Percentiles rank a stretch among this genome's conserved stretches.
Evolutionary conservation across 352 stramenopile genomes (phyloP).

Genomic region (Globisporangium nagaii): DNA sequence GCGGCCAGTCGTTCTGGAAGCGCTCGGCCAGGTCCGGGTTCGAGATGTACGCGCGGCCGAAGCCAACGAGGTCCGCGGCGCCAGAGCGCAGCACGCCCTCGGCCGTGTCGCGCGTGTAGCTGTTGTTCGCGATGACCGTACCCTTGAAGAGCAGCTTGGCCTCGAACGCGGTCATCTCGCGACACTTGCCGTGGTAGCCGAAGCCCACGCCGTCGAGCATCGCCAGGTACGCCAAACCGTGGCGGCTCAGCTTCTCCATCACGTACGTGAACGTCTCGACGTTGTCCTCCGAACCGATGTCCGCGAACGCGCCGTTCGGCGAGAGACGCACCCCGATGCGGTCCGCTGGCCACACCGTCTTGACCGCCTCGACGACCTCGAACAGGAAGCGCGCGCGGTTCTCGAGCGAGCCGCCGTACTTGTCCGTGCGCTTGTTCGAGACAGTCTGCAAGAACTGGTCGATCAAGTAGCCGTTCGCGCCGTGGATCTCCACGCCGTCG

Average conservation of each 20-base stretch:
- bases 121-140: constrained; percentile 21
- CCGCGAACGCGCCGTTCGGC: constrained; percentile 52
- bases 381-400: constrained; percentile 56
- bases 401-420: constrained; percentile 66
- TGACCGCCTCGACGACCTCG: constrained; percentile 39
- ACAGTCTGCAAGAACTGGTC: constrained; percentile 80
- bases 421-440: constrained; percentile 72
- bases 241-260: constrained; percentile 8
- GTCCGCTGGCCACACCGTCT: background rate
- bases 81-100: constrained; percentile 27
- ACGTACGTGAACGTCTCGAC: constrained; percentile 14
- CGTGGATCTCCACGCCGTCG: constrained; percentile 84
- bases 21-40: constrained; percentile 41
- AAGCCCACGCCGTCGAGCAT: constrained; percentile 21
- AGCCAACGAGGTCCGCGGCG: constrained; percentile 32
- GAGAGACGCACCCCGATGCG: constrained; percentile 11
- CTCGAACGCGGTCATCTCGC: constrained; percentile 17
- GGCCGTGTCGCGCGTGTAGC: constrained; percentile 26
- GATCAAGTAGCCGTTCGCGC: constrained; percentile 85
- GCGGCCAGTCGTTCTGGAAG: constrained; percentile 16
- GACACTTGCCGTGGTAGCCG: constrained; percentile 16
- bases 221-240: constrained; percentile 21
- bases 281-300: constrained; percentile 22
- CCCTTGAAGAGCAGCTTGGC: constrained; percentile 32
- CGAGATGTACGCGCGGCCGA: constrained; percentile 42